A percentile compares a stretch with the other conserved stretches of the same genome.
Conservation (phyloP, 2,329 filamentous ascomycete genomes). For the Sphaerostilbella broomeana region DNA sequence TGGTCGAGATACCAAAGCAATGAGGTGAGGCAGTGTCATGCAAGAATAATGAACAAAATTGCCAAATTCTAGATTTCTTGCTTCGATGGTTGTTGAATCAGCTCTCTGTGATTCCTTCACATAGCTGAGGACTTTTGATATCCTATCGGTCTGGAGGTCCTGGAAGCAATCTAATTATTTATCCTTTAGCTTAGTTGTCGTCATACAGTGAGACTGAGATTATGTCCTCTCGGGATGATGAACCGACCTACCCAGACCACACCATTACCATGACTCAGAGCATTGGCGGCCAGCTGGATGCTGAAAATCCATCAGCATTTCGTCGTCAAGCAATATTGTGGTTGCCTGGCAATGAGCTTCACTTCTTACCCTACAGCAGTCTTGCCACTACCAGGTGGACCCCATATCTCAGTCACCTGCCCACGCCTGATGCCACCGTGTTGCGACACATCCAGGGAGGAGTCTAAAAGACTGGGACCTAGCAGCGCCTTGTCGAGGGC, state of each 20-base stretch:
- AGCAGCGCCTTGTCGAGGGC: conserved; percentile 45
- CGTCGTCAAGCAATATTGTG: background rate
- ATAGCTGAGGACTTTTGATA: conserved; percentile 22
- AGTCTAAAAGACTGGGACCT: conserved; percentile 8
- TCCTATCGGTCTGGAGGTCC: conserved; percentile 25
- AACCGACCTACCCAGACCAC: conserved; percentile 79
- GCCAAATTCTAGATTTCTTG: conserved; percentile 18
- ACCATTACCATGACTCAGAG: conserved; percentile 51
- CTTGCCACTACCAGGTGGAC: conserved; percentile 80
- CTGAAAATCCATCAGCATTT: conserved; percentile 37
- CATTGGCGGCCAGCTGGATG: conserved; percentile 61
- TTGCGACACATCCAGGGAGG: conserved; percentile 12
- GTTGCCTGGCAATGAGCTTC: background rate
- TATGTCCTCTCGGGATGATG: conserved; percentile 12
- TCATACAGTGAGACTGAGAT: background rate
- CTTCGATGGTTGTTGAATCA: conserved; percentile 8
- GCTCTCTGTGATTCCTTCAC: conserved; percentile 12
- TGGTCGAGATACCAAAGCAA: conserved; percentile 68
- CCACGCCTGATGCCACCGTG: conserved; percentile 62
- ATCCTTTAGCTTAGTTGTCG: background rate
- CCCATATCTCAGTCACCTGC: conserved; percentile 81
- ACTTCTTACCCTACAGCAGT: conserved; percentile 63
- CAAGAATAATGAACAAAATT: conserved; percentile 45
- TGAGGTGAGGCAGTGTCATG: conserved; percentile 60
- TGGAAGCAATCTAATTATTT: conserved; percentile 41